These are phyloP conservation scores for Nakazawaea anatomiae DNA, from an alignment of 805 yeast species.

Conservation along the genomic window DNA sequence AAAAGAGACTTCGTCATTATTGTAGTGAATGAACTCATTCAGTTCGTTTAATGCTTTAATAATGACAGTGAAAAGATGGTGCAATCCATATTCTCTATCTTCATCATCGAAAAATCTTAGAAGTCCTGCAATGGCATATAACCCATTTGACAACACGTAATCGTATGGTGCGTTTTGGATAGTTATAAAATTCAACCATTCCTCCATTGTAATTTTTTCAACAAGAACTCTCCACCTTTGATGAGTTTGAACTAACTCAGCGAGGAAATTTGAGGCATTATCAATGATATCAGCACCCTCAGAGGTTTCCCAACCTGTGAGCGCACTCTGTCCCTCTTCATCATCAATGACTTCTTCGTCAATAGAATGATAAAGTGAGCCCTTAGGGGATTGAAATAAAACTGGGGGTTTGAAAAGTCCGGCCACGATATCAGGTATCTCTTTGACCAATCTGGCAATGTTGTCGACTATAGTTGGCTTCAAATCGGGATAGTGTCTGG, in stretches of 20 bases:
- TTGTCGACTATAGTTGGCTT: slow-evolving; percentile 52
- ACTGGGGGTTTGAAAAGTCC: slow-evolving; percentile 31
- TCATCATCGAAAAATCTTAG: slow-evolving; percentile 54
- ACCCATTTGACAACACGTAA: slow-evolving; percentile 47
- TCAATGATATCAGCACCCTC: slow-evolving; percentile 43
- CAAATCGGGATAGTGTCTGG: slow-evolving; percentile 76
- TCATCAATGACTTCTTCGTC: slow-evolving; percentile 34
- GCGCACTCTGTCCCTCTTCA: slow-evolving; percentile 33
- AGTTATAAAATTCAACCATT: slow-evolving; percentile 43
- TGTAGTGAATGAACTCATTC: slow-evolving; percentile 22
- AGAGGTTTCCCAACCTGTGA: slow-evolving; percentile 49
- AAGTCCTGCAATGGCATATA: slow-evolving; percentile 47
- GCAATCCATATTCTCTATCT: slow-evolving; percentile 41
- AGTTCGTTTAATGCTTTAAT: slow-evolving; percentile 13
- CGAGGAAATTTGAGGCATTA: slow-evolving; percentile 42
- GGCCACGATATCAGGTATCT: slow-evolving; percentile 33
- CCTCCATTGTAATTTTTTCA: slow-evolving; percentile 31
- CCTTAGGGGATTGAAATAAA: slow-evolving; percentile 36
- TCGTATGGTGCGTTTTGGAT: slow-evolving; percentile 57
- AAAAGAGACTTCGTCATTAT: slow-evolving; percentile 26
- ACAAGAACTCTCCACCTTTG: slow-evolving; percentile 39
- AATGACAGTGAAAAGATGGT: slow-evolving; percentile 15
- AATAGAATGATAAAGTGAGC: slow-evolving; percentile 33
- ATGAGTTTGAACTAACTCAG: slow-evolving; percentile 47
- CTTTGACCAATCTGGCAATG: slow-evolving; percentile 36